Conservation (phyloP, 108 stramenopile species). For the Nannochloropsis oceanica region DNA sequence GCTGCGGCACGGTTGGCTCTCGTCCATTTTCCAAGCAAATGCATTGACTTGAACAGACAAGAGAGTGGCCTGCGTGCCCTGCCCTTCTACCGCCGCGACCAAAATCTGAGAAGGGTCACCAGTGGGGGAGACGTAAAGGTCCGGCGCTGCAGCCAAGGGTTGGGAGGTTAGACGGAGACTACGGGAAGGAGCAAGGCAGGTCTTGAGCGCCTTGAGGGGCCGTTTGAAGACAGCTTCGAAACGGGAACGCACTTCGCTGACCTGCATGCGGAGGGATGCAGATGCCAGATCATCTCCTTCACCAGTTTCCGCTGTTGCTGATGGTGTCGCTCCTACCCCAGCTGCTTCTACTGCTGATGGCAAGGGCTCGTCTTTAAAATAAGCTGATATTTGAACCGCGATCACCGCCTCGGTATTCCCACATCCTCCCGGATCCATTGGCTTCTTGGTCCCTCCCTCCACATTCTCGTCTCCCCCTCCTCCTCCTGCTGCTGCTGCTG, state of each 20-base stretch:
- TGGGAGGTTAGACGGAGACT: not conserved
- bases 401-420: not conserved
- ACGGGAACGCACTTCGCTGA: not conserved
- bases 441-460: not conserved
- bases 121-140: not conserved
- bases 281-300: not conserved
- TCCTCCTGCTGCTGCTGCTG: not conserved
- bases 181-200: not conserved
- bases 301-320: not conserved
- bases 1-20: not conserved
- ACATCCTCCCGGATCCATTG: too few species aligned
- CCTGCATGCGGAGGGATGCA: not conserved
- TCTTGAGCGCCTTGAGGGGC: not conserved
- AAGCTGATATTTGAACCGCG: not conserved
- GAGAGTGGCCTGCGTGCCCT: not conserved
- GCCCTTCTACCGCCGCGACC: not conserved
- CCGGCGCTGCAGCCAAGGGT: not conserved
- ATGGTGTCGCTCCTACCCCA: not conserved
- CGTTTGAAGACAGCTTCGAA: not conserved
- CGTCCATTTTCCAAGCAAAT: not conserved
- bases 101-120: not conserved
- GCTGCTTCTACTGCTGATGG: not conserved
- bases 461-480: not conserved
- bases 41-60: not conserved
- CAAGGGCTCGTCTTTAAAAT: not conserved